Conservation (phyloP, 805 yeast species). For the Kazachstania kunashirensis region DNA sequence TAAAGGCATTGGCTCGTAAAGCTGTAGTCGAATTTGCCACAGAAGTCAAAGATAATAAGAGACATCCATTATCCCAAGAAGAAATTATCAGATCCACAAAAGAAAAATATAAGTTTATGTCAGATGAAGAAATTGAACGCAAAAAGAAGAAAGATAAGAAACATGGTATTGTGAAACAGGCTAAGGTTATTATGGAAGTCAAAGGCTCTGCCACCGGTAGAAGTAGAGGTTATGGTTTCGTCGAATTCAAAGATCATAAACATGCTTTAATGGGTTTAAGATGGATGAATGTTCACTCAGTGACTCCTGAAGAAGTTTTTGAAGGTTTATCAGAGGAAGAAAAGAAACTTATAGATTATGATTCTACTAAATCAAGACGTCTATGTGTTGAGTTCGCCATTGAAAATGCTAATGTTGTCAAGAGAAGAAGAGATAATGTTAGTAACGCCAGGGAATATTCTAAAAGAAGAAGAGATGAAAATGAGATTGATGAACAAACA, state of each 20-base stretch:
- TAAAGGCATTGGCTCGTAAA: slow-evolving; percentile 87
- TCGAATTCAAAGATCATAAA: slow-evolving; percentile 87
- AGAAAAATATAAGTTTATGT: slow-evolving; percentile 40
- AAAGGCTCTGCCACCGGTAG: slow-evolving; percentile 81
- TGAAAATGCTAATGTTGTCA: slow-evolving; percentile 88
- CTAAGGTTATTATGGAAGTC: slow-evolving; percentile 86
- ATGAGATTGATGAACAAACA: slow-evolving; percentile 11
- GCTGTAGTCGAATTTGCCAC: slow-evolving; percentile 92
- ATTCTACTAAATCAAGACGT: slow-evolving; percentile 54
- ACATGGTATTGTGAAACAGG: slow-evolving; percentile 85
- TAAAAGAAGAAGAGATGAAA: slow-evolving; percentile 23
- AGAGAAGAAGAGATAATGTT: slow-evolving; percentile 72
- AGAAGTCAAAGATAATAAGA: slow-evolving; percentile 61
- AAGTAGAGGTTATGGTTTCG: slow-evolving; percentile 93
- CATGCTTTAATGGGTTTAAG: slow-evolving; percentile 91
- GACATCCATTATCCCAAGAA: slow-evolving; percentile 85
- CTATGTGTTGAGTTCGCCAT: slow-evolving; percentile 91
- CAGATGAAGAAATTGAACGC: slow-evolving; percentile 31
- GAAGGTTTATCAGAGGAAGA: slow-evolving; percentile 69
- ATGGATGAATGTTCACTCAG: slow-evolving; percentile 93
- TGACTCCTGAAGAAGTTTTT: slow-evolving; percentile 55
- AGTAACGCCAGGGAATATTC: slow-evolving; percentile 33
- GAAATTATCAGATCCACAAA: slow-evolving; percentile 73
- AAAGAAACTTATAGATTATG: slow-evolving; percentile 42
- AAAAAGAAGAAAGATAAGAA: slow-evolving; percentile 54